These are phyloP conservation scores for Erodium trifolium DNA, from an alignment of 441 rosid species.

Conservation along the genomic window DNA sequence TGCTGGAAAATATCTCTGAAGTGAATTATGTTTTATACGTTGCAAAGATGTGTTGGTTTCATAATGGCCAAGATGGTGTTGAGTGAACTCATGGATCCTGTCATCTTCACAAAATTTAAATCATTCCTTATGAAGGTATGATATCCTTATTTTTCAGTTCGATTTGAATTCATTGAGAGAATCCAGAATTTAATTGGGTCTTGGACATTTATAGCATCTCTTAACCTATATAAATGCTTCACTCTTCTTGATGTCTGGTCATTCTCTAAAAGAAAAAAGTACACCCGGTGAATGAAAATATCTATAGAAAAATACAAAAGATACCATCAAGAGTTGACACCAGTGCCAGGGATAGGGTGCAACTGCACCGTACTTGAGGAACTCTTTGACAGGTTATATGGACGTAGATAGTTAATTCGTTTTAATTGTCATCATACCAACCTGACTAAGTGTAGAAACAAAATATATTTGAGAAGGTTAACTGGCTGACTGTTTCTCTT, in stretches of 20 bases:
- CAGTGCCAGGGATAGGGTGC: background rate
- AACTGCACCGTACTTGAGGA: background rate
- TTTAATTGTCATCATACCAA: background rate
- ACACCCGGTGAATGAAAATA: too few species aligned
- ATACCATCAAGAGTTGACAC: background rate
- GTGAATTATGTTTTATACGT: slow-evolving; percentile 22
- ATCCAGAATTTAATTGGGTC: background rate
- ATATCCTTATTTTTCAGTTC: slow-evolving; percentile 5
- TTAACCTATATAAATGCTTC: too few species aligned
- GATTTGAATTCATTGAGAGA: background rate
- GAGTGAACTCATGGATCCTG: slow-evolving; percentile 85
- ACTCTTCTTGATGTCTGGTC: too few species aligned
- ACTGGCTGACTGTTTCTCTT: background rate
- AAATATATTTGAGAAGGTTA: background rate
- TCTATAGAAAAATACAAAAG: too few species aligned
- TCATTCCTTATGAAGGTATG: slow-evolving; percentile 71
- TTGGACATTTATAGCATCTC: too few species aligned
- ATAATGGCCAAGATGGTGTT: slow-evolving; percentile 97
- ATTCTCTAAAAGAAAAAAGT: too few species aligned
- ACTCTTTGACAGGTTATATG: background rate
- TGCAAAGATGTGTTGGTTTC: slow-evolving; percentile 77
- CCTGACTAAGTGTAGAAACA: background rate
- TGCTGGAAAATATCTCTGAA: slow-evolving; percentile 13
- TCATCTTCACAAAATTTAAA: slow-evolving; percentile 61
- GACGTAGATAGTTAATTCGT: background rate